A percentile compares a stretch with the other conserved stretches of the same genome.
These are phyloP conservation scores for Usnea hakonensis DNA, from an alignment of 495 filamentous ascomycete species.

Conservation along the genomic window DNA sequence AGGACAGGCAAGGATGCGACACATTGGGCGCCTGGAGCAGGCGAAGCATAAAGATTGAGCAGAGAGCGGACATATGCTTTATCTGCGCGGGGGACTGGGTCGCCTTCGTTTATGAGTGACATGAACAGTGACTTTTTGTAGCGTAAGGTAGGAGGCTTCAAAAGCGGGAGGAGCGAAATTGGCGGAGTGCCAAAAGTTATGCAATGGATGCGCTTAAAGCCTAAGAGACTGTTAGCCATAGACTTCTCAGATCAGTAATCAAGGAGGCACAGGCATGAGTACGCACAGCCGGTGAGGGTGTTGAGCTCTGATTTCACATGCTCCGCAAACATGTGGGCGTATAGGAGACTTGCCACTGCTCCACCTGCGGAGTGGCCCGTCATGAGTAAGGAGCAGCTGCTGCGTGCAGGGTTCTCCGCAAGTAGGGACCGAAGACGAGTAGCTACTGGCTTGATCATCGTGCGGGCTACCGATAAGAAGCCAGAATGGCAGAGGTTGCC, in stretches of 20 bases:
- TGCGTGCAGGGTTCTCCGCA: constrained; percentile 59
- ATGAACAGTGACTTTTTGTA: constrained; percentile 61
- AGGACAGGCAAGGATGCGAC: constrained; percentile 6
- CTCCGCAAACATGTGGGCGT: constrained; percentile 64
- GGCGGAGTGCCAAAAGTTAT: constrained; percentile 77
- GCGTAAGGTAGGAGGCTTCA: constrained; percentile 41
- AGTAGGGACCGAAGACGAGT: constrained; percentile 57
- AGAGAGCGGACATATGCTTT: constrained; percentile 63
- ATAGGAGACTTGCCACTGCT: constrained; percentile 69
- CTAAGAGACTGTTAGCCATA: constrained; percentile 14
- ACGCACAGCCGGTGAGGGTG: constrained; percentile 45
- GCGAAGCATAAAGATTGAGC: constrained; percentile 58
- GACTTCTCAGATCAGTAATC: background rate
- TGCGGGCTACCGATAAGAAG: constrained; percentile 64
- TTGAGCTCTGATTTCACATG: constrained; percentile 56
- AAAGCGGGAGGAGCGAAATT: constrained; percentile 59
- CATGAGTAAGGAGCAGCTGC: constrained; percentile 62
- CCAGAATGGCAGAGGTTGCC: constrained; percentile 71
- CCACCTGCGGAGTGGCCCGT: constrained; percentile 81
- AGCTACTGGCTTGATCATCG: constrained; percentile 68
- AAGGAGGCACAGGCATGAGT: background rate
- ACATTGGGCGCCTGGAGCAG: constrained; percentile 41
- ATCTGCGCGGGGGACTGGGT: constrained; percentile 70
- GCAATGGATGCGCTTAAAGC: constrained; percentile 71
- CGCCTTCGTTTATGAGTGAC: constrained; percentile 76